Evolutionary conservation across 345 rosid species (phyloP).

Genomic region (Eucalyptus lansdowneana): DNA sequence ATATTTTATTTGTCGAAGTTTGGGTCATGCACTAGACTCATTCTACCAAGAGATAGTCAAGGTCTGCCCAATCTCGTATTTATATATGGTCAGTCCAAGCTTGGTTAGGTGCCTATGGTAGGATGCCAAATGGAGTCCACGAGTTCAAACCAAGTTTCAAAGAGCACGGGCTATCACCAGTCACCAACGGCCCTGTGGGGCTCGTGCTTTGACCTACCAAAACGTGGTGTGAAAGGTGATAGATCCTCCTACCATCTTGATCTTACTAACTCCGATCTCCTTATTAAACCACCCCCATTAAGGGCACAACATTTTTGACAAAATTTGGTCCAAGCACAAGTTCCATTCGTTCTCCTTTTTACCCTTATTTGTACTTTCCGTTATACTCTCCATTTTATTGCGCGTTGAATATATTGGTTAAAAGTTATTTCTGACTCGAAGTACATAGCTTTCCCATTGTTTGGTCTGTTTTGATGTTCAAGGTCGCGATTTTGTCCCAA

Average conservation of each 20-base stretch:
- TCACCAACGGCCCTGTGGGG: background rate
- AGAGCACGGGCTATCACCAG: background rate
- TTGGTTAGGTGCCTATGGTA: background rate
- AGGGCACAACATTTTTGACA: background rate
- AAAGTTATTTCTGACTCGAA: rapidly evolving
- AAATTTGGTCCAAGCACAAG: background rate
- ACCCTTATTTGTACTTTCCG: background rate
- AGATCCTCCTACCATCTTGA: background rate
- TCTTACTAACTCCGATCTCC: background rate
- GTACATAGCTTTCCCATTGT: background rate
- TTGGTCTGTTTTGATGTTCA: background rate
- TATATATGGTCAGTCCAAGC: background rate
- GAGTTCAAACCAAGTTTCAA: background rate
- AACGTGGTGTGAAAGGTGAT: background rate
- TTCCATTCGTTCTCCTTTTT: background rate
- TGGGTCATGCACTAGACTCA: background rate
- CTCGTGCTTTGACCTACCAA: background rate
- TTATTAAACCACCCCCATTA: background rate
- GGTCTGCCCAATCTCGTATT: background rate
- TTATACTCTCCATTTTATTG: background rate
- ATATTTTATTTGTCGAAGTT: background rate
- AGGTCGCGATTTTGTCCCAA: background rate
- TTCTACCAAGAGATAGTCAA: background rate
- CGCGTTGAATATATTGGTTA: background rate
- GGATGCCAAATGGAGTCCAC: background rate